Evolutionary conservation across 805 yeast species (phyloP), one percentile per base, ranked within the genome.

Genomic region (Debaryomyces maramus): DNA sequence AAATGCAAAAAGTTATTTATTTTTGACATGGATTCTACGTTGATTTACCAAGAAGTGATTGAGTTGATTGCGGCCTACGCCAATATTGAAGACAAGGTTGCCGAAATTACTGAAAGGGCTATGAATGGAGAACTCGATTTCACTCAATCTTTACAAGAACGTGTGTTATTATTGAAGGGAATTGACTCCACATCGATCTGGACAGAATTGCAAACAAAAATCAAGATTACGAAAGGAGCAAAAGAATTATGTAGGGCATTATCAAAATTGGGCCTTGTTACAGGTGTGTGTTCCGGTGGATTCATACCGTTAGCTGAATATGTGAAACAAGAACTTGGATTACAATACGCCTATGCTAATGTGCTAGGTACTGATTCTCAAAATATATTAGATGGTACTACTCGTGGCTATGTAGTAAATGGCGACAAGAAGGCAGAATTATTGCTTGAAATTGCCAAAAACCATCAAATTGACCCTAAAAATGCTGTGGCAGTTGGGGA

Each of bases 111-210:
- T 2, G 88, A 85, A 28, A 74, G 88, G 18, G 98, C 99, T 15
- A 93, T 93, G 99, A 90, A 91, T 53, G 97, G 97, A 19, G 96
- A 91, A 57, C 69, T 93, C 14, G 98, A 93, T 59, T 93, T 93
- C 71, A 80, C 78, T 46, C 87, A 85, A 50, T 87, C 96, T 0
- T 68, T 93, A 34, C 70, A 71, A 1, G 79, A 79, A 57, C 77
- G 99, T 41, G 97, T 88, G 6, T 63, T 67, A 15, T 70, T 93
- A n/a, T 72, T 93, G 46, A 81, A 81, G 56, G 99, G 99, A 3
- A 83, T 91, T 18, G 80, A 84, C 38, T 75, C 88, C 6, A 65
- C 75, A 6, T 65, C 73, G 13, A 75, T 93, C 29, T 93, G 96
- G 84, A 88, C 81, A 15, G 86, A 83, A 36, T 72, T 93, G 51